These are phyloP conservation scores for Paradendryphiella salina DNA, from an alignment of 2,329 filamentous ascomycete species.

Conservation along the genomic window DNA sequence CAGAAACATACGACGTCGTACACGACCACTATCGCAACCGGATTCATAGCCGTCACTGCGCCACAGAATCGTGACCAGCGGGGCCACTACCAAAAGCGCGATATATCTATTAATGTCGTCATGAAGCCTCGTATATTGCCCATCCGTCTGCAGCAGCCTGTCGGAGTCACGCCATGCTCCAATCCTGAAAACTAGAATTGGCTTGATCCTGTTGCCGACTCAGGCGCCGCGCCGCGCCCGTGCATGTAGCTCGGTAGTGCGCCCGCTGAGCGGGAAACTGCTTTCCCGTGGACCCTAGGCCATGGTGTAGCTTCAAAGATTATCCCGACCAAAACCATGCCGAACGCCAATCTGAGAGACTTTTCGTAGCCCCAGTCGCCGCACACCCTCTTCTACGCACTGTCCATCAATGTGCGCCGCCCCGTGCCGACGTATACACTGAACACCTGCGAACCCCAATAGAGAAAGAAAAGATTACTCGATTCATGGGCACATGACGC, in stretches of 20 bases:
- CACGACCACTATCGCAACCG: constrained; percentile 3
- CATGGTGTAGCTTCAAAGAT: constrained; percentile 1
- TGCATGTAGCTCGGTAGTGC: neutral
- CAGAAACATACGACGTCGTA: constrained; percentile 4
- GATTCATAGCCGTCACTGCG: constrained; percentile 1
- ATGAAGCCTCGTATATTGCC: neutral
- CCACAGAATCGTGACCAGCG: constrained; percentile 5
- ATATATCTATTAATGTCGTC: constrained; percentile 1
- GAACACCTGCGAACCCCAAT: constrained; percentile 1
- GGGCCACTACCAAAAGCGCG: neutral
- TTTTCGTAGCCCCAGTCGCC: constrained; percentile 6
- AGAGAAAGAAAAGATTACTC: neutral
- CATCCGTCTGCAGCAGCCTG: neutral
- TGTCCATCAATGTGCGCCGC: neutral
- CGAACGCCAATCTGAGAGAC: constrained; percentile 7
- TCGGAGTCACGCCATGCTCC: neutral
- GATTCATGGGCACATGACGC: constrained; percentile 5
- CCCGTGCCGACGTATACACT: neutral
- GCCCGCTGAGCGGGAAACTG: neutral
- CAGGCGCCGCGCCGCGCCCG: neutral
- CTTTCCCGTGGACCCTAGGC: neutral
- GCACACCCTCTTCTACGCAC: constrained; percentile 8
- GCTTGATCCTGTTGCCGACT: neutral
- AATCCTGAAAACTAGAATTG: neutral
- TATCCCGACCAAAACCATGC: constrained; percentile 6